Evolutionary conservation across 495 filamentous ascomycete species (phyloP), one percentile per base, ranked within the genome.

Genomic region (Aspergillus funiculosus): DNA sequence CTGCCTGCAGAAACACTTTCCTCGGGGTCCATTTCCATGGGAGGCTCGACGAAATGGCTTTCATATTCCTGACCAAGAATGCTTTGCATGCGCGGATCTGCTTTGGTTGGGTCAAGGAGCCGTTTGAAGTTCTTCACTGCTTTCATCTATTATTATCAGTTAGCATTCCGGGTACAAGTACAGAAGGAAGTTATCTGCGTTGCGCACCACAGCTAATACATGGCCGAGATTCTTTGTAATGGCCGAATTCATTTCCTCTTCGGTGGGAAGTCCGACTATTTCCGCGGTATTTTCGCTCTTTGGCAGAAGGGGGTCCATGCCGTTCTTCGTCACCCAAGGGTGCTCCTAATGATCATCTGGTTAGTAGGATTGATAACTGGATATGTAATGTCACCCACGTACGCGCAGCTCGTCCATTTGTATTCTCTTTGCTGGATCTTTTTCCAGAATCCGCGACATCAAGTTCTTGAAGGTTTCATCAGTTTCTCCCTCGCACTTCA

Each of bases 271-370:
- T 27, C 85, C 83, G 17, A 97, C 73, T 6, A 86, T 64, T 46
- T 89, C 76, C 13, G 86, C 77, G 10, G 85, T 94, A 56, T 98
- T 98, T 61, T 97, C 91, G 39, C 89, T 81, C 18, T 75, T 74
- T 17, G 89, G 74, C 24, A 98, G 73, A 10, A 98, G 67, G 44
- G 82, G 83, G 63, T 98, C 92, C 21, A 72, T 73, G 17, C 89
- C 91, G 30, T 76, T 65, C 53, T 79, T 85, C 5, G 92, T 98
- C 7, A 97, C 90, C 92, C 92, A 98, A 4, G 88, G 82, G 60
- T 98, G 92, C 57, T 87, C 76, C 91, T 95, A 53, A 40, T 19
- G 24, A 48, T 9, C 35, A 13, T 22, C 32, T 2, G 38, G 39
- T 57, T n/a, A 54, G 50, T 24, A 50, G 52, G 40, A 39, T 11